phyloP scores from a whole-genome alignment of 441 rosid genomes.

The Bruguiera hainesii region DNA sequence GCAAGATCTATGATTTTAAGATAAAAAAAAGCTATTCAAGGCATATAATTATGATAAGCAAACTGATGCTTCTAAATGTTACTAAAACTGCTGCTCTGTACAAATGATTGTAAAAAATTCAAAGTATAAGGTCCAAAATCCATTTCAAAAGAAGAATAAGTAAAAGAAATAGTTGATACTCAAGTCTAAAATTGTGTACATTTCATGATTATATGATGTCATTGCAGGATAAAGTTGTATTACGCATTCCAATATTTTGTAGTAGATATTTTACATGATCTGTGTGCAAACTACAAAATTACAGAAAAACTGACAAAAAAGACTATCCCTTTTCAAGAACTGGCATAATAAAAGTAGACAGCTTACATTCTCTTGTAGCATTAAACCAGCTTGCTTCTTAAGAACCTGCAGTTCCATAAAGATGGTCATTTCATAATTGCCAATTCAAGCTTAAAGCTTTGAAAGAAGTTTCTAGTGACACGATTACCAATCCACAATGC shows the following conservation, averaged over 20 bases:
- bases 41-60: neutral
- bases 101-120: neutral
- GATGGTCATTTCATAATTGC: neutral
- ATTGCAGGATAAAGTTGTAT: too few relatives aligned
- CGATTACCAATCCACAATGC: too few relatives aligned
- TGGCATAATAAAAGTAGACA: neutral
- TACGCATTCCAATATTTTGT: too few relatives aligned
- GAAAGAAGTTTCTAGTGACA: too few relatives aligned
- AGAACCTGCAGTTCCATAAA: slow-evolving; percentile 56
- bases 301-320: neutral
- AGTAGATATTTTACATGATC: too few relatives aligned
- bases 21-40: neutral
- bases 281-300: neutral
- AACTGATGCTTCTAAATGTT: neutral
- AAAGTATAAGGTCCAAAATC: neutral
- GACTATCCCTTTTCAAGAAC: neutral
- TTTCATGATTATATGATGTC: too few relatives aligned
- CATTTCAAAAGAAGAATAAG: neutral
- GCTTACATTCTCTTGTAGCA: slow-evolving; percentile 77
- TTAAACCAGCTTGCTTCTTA: slow-evolving; percentile 86
- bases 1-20: neutral
- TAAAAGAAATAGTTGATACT: neutral
- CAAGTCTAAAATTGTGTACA: too few relatives aligned
- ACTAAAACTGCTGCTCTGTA: neutral
- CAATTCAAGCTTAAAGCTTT: neutral